These are phyloP conservation scores for Brassica rapa DNA, from an alignment of 345 rosid genomes.

Conservation along the genomic window DNA sequence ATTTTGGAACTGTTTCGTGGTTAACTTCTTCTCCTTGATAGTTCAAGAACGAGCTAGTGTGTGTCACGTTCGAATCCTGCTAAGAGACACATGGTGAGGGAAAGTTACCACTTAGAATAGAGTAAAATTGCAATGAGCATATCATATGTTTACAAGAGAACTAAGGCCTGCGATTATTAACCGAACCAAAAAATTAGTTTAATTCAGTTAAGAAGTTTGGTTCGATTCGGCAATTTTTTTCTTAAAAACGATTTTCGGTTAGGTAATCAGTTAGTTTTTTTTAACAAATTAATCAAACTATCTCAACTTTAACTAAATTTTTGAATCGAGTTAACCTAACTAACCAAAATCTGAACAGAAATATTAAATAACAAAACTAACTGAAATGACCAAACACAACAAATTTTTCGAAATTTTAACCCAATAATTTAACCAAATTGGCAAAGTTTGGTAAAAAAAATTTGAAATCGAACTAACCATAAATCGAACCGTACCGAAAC, in stretches of 20 bases:
- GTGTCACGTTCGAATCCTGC: constrained; percentile 63
- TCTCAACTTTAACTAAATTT: too few relatives aligned
- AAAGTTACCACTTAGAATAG: constrained; percentile 9
- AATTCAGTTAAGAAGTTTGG: not conserved
- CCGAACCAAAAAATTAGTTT: not conserved
- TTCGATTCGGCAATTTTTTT: not conserved
- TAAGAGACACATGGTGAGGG: constrained; percentile 17
- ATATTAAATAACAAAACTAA: too few relatives aligned
- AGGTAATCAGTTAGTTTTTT: too few relatives aligned
- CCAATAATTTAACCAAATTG: too few relatives aligned
- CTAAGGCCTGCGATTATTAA: not conserved
- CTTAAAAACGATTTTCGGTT: too few relatives aligned
- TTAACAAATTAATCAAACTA: too few relatives aligned
- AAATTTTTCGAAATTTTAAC: too few relatives aligned
- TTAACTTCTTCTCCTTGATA: constrained; percentile 36
- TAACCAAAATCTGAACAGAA: too few relatives aligned
- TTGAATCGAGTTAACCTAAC: too few relatives aligned
- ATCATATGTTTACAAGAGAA: not conserved
- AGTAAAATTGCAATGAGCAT: constrained; percentile 4
- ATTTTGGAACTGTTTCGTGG: constrained; percentile 51
- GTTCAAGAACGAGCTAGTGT: constrained; percentile 34
- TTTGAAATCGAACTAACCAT: too few relatives aligned
- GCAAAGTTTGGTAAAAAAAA: too few relatives aligned
- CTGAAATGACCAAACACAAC: too few relatives aligned
- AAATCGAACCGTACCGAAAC: not conserved